These are phyloP conservation scores for Cercospora sesami DNA, from an alignment of 2,329 filamentous ascomycete species.

Conservation along the genomic window DNA sequence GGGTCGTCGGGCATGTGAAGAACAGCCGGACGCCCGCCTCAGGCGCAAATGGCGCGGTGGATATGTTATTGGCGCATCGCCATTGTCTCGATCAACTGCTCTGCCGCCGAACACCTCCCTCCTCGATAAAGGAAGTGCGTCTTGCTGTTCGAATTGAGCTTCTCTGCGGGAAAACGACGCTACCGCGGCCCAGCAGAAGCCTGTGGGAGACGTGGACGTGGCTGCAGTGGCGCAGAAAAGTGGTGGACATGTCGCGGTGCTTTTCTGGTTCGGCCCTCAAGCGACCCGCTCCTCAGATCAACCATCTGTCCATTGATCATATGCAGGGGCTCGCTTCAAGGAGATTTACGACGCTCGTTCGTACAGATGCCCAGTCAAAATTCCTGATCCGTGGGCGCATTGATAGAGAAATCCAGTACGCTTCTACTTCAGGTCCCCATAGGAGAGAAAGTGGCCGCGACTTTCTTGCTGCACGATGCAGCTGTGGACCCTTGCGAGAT, in stretches of 20 bases:
- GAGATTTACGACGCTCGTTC: background rate
- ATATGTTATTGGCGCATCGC: background rate
- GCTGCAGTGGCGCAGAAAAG: constrained; percentile 3
- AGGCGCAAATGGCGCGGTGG: background rate
- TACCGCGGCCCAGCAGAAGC: constrained; percentile 1
- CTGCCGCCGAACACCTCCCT: background rate
- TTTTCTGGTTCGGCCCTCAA: background rate
- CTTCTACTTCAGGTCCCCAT: background rate
- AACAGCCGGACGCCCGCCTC: background rate
- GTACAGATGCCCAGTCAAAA: background rate
- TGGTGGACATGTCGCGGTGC: constrained; percentile 2
- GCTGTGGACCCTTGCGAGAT: background rate
- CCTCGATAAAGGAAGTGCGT: background rate
- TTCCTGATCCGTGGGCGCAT: background rate
- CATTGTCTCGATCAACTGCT: background rate
- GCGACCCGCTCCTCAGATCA: background rate
- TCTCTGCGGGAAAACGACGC: background rate
- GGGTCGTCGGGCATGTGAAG: constrained; percentile 2
- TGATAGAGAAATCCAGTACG: background rate
- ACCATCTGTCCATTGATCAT: background rate
- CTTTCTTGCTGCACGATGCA: background rate
- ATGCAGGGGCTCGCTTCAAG: background rate
- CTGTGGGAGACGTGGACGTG: background rate
- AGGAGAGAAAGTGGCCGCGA: constrained; percentile 1
- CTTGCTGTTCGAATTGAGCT: background rate